Base-by-base conservation (phyloP, 2,329 filamentous ascomycete genomes). In the Torrubiella hemipterigena region DNA sequence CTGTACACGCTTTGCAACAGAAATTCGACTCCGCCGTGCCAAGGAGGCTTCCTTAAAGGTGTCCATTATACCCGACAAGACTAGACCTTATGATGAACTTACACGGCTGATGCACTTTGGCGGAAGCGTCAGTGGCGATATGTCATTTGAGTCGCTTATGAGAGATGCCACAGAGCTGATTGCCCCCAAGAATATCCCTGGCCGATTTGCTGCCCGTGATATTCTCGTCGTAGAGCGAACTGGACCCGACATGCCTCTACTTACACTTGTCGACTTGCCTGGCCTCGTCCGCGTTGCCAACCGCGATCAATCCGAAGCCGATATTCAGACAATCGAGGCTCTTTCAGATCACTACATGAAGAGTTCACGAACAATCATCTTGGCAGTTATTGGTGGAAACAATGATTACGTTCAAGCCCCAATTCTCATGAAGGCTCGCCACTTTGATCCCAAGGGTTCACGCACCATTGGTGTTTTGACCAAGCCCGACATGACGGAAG, bases 251-350 rank as follows among this genome's bases (percentile, higher is more conserved):
- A 65, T 70, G 54, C 69, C 70, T 2, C 59, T 77, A 12, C 50
- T 78, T 26, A 77, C 70, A 0, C 58, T 77, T 2, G 69, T 77
- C 7, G 73, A 78, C 47, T 55, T 78, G 20, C 73, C 73, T 0
- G 72, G 73, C 2, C 51, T 77, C 2, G 66, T 75, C 17, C 58
- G 61, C 19, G 65, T 70, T 7, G 62, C 61, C 40, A 71, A 66
- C 38, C 56, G 60, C 18, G 59, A 67, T 32, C 67, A 74, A 44
- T 68, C 65, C 2, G 55, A 61, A 18, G 52, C 59, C 15, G 70
- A 73, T 26, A 67, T 68, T 33, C 52, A 59, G 36, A 63, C 67
- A 3, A 69, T 74, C 29, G 61, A 67, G 18, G 40, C 55, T 0
- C 50, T 76, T 3, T 67, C 63, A 9, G 63, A 69, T 7, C 56